Conservation (phyloP, 2,329 filamentous ascomycete genomes). For the Arthrobotrys entomopaga region DNA sequence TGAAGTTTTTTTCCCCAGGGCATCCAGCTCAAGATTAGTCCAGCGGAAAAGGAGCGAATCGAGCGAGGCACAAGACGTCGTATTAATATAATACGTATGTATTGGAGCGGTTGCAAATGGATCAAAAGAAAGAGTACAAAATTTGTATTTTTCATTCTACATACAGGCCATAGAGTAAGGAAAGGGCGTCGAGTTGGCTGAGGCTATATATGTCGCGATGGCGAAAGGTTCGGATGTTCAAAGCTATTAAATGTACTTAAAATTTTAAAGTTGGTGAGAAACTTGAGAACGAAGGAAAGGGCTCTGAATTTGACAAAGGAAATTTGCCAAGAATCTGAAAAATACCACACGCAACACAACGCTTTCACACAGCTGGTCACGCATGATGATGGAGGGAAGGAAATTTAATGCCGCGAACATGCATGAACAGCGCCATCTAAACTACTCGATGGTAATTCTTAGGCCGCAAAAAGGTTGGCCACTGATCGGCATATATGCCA, state of each 20-base stretch:
- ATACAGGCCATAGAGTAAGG: too few species aligned
- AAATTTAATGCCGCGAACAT: too few species aligned
- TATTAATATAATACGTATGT: neutral
- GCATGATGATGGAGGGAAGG: too few species aligned
- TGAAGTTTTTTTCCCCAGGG: conserved; percentile 9
- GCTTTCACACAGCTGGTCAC: neutral
- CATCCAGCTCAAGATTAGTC: conserved; percentile 56
- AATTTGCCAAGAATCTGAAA: conserved; percentile 13
- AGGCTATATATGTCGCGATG: neutral
- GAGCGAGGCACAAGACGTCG: conserved; percentile 55
- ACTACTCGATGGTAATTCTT: neutral
- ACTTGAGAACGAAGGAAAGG: too few species aligned
- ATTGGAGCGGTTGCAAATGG: neutral
- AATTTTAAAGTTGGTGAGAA: too few species aligned
- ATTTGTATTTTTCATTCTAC: neutral
- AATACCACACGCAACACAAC: conserved; percentile 16
- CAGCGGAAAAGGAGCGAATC: conserved; percentile 42
- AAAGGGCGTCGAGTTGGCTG: too few species aligned
- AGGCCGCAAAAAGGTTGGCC: conserved; percentile 1
- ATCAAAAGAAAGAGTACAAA: neutral
- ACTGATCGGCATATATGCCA: conserved; percentile 26
- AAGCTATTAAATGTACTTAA: neutral
- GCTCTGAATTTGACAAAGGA: neutral
- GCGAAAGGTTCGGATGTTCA: neutral
- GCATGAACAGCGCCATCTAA: too few species aligned